Evolutionary conservation across 768 basidiomycete genomes (phyloP).

Genomic region (Lactifluus rugatus): DNA sequence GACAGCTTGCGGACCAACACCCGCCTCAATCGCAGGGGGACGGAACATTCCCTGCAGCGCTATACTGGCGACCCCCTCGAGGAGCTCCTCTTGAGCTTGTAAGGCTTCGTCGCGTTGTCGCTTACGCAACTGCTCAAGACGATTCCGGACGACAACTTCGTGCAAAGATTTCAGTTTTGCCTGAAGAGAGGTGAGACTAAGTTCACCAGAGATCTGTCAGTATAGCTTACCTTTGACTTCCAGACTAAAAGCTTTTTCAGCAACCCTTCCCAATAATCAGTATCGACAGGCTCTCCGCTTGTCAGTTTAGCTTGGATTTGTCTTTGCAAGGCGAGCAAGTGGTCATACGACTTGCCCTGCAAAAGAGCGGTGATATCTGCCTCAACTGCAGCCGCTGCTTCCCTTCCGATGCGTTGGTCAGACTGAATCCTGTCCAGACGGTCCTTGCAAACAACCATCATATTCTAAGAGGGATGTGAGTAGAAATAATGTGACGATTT

Average conservation of each 20-base stretch:
- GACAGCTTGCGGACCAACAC: constrained; percentile 28
- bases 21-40: constrained; percentile 27
- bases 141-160: constrained; percentile 93
- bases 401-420: constrained; percentile 52
- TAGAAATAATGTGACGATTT: neutral
- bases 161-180: constrained; percentile 87
- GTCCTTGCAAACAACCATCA: constrained; percentile 96
- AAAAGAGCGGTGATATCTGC: constrained; percentile 73
- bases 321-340: constrained; percentile 72
- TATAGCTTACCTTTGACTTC: constrained; percentile 76
- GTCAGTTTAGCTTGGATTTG: constrained; percentile 81
- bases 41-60: constrained; percentile 40
- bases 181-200: constrained; percentile 32
- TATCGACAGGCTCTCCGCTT: constrained; percentile 91
- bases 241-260: constrained; percentile 89
- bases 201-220: neutral
- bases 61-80: constrained; percentile 64
- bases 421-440: constrained; percentile 67
- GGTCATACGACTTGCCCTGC: constrained; percentile 76
- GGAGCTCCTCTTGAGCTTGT: constrained; percentile 83
- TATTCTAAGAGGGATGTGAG: constrained; percentile 47
- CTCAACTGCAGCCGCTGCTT: constrained; percentile 73
- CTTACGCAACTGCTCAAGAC: constrained; percentile 91
- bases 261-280: constrained; percentile 94
- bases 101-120: constrained; percentile 93